Conservation (phyloP, 768 basidiomycete species). For the Naganishia antarctica region DNA sequence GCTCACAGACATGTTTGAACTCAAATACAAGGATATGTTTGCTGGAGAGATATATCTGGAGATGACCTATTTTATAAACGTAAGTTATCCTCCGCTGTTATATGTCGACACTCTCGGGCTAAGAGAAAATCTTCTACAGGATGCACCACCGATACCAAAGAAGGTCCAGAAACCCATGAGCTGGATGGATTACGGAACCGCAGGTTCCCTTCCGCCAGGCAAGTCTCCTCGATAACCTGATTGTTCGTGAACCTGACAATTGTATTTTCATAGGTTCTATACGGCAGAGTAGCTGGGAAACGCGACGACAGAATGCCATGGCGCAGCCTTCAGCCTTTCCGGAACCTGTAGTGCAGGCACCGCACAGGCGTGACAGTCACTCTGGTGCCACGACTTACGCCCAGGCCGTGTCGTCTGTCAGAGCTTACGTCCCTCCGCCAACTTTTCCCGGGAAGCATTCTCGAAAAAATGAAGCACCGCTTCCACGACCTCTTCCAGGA, state of each 20-base stretch:
- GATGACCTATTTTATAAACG: slow-evolving; percentile 83
- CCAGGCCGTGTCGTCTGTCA: background rate
- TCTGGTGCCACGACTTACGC: background rate
- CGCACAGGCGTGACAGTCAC: slow-evolving; percentile 3
- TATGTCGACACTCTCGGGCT: background rate
- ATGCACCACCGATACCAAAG: slow-evolving; percentile 28
- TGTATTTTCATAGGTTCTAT: background rate
- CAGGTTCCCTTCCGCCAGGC: background rate
- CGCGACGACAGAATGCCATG: background rate
- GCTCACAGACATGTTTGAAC: slow-evolving; percentile 80
- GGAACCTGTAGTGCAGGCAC: background rate
- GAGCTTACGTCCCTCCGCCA: slow-evolving; percentile 9
- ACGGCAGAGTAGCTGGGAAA: slow-evolving; percentile 18
- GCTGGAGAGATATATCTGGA: slow-evolving; percentile 86
- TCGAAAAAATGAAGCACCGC: background rate
- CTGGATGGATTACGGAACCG: slow-evolving; percentile 17
- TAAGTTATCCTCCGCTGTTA: slow-evolving; percentile 27
- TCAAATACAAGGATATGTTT: slow-evolving; percentile 70
- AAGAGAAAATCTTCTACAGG: slow-evolving; percentile 7
- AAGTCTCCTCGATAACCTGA: background rate
- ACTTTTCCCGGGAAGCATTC: slow-evolving; percentile 1
- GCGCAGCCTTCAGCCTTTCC: background rate
- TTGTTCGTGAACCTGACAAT: background rate
- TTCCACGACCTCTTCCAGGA: background rate
- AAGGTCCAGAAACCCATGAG: slow-evolving; percentile 28